Base-by-base conservation (phyloP, 495 filamentous ascomycete species). In the Extremus antarcticus region DNA sequence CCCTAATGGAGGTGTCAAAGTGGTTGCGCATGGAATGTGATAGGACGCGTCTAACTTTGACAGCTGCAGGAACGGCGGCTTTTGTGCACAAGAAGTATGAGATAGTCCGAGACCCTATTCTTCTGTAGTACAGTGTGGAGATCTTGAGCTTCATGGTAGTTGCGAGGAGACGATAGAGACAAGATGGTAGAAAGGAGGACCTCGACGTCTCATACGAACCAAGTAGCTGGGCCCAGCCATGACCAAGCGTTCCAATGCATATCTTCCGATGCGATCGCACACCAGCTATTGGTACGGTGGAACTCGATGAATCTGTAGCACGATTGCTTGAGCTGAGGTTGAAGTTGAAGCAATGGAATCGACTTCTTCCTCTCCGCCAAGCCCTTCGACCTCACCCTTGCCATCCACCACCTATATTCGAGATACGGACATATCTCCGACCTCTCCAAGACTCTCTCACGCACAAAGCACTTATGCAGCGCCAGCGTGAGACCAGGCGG, bases 11-110 rank as follows among this genome's bases (percentile, higher is more conserved):
- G 47, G 22, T 23, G 25, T 50, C 25, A 7, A 32, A 25, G 47
- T 50, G 47, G 47, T 50, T 50, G 47, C 47, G 24, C 47, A 50
- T 29, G 24, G 47, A 50, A 50, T 50, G 47, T 50, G 22, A 50
- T 25, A 17, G 47, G 25, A 32, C 47, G 47, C 47, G 47, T 32
- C 47, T 25, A 2, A 25, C 17, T 50, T 50, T 50, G 47, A 50
- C 47, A 50, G 47, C 22, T 50, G 47, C 47, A 50, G 47, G 23
- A 22, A 32, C 47, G 15, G 7, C 17, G n/a, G 29, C 29, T 35
- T 35, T 35, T 35, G 29, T 35, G 29, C 29, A 13, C 4, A 13
- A 4, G 13, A 35, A 13, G 13, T 4, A 35, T 35, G 29, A 35
- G 13, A 35, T n/a, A n/a, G n/a, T n/a, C n/a, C n/a, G n/a, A n/a